These are phyloP conservation scores for Physcomitrellopsis africana DNA, from an alignment of 225 moss, liverwort and hornwort species.

Conservation along the genomic window DNA sequence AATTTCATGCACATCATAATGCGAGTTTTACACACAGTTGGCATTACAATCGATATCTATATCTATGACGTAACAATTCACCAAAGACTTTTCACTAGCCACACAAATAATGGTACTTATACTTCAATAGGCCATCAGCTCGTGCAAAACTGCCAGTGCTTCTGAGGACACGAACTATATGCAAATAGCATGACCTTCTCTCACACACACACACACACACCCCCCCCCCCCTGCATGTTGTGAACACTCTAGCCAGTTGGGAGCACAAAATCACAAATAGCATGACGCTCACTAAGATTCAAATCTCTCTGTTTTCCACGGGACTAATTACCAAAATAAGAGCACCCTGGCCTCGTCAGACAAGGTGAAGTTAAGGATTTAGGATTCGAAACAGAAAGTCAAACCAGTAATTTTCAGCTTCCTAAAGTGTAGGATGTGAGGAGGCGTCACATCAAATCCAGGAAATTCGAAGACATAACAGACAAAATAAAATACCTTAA, in stretches of 20 bases:
- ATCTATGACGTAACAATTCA: neutral
- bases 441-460: constrained; percentile 14
- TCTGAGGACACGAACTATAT: too few species aligned
- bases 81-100: neutral
- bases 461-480: constrained; percentile 3
- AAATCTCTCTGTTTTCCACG: too few species aligned
- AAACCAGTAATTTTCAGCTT: neutral
- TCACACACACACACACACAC: too few species aligned
- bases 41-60: constrained; percentile 12
- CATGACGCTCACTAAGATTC: too few species aligned
- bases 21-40: constrained; percentile 16
- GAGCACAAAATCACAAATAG: too few species aligned
- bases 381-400: too few species aligned
- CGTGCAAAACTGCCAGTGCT: too few species aligned
- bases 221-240: too few species aligned
- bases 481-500: constrained; percentile 64
- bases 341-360: neutral
- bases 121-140: too few species aligned
- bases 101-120: neutral
- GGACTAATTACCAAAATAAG: neutral
- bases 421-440: neutral
- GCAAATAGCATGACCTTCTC: too few species aligned
- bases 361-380: neutral
- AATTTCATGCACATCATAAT: constrained; percentile 8
- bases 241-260: too few species aligned